phyloP scores from a whole-genome alignment of 257 asterid species.

The Nicotiana undulata region DNA sequence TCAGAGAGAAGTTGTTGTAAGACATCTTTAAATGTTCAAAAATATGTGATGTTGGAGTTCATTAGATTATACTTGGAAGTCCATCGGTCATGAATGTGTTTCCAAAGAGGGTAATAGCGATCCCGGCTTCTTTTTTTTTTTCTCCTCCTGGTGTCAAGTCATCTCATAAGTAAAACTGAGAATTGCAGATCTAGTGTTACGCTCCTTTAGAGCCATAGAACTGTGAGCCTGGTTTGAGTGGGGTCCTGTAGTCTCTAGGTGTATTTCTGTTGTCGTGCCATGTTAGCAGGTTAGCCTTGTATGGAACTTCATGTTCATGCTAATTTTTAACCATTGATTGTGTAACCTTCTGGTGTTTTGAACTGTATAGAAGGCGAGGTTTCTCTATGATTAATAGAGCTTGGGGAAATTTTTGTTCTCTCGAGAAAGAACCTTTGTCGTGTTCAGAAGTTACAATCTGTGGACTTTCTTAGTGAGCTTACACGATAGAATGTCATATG shows the following conservation, averaged over 20 bases:
- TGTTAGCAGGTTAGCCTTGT: background rate
- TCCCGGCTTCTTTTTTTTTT: background rate
- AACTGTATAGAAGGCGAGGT: background rate
- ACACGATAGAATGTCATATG: background rate
- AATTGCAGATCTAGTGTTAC: background rate
- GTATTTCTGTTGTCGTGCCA: background rate
- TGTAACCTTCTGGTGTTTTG: background rate
- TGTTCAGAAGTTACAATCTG: background rate
- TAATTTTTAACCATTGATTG: background rate
- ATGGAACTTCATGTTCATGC: background rate
- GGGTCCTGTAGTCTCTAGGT: background rate
- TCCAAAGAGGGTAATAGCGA: background rate
- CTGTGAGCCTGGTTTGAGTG: background rate
- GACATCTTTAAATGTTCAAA: constrained; percentile 24
- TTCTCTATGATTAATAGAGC: background rate
- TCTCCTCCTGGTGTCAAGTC: background rate
- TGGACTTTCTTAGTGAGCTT: background rate
- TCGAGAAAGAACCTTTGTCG: background rate
- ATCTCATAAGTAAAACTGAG: background rate
- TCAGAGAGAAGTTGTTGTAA: constrained; percentile 56
- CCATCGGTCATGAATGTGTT: background rate
- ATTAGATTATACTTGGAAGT: constrained; percentile 3
- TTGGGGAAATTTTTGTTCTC: background rate
- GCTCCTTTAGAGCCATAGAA: background rate
- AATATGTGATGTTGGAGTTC: background rate